Conservation (phyloP, 2,329 filamentous ascomycete genomes). For the Aspergillus cejpii region DNA sequence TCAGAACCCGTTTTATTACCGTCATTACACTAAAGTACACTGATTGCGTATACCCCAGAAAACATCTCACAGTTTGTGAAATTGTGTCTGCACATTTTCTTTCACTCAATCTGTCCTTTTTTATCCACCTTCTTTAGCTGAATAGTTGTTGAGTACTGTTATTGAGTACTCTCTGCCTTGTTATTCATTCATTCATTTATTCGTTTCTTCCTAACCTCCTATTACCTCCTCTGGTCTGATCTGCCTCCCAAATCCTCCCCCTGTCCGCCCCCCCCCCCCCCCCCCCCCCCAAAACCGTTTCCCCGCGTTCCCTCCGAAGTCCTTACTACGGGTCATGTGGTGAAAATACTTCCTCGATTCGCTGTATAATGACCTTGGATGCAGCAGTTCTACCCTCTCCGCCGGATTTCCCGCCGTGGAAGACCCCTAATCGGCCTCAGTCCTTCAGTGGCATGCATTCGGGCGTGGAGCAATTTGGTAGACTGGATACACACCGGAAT, state of each 20-base stretch:
- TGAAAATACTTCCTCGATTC: conserved; percentile 15
- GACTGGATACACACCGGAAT: conserved; percentile 22
- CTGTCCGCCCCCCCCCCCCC: background rate
- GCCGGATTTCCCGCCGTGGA: conserved; percentile 31
- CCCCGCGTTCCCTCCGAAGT: background rate
- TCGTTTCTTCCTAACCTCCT: background rate
- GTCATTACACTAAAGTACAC: background rate
- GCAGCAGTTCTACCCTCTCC: conserved; percentile 34
- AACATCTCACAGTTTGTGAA: conserved; percentile 5
- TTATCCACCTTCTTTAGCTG: background rate
- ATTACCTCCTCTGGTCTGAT: background rate
- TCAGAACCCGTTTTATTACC: conserved; percentile 13
- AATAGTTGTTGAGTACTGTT: background rate
- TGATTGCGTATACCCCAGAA: conserved; percentile 10
- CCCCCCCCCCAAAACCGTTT: background rate
- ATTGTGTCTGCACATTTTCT: background rate
- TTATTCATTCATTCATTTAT: background rate
- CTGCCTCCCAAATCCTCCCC: background rate
- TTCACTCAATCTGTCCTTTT: background rate
- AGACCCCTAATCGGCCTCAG: conserved; percentile 22
- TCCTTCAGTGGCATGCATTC: conserved; percentile 27
- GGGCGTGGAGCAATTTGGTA: conserved; percentile 20
- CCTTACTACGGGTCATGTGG: conserved; percentile 21
- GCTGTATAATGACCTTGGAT: conserved; percentile 35
- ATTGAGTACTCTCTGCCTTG: background rate